Evolutionary conservation across 139 green algal genomes (phyloP).

Genomic region (Pleodorina starrii): DNA sequence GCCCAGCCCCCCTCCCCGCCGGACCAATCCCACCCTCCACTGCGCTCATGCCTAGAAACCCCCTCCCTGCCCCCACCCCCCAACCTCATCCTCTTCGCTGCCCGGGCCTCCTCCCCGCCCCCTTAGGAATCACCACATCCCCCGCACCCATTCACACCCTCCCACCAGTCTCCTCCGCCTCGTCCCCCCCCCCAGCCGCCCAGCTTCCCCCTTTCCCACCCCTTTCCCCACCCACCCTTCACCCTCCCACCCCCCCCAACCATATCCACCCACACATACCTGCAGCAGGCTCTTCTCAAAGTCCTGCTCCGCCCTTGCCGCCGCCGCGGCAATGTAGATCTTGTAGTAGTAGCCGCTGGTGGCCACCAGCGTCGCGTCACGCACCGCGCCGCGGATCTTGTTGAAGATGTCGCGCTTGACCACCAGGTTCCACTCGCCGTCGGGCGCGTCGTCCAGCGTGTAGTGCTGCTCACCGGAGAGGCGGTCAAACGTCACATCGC

Average conservation of each 20-base stretch:
- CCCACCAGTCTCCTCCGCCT: neutral
- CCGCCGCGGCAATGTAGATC: conserved; percentile 65
- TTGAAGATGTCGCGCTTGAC: conserved; percentile 82
- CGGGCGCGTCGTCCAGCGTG: conserved; percentile 76
- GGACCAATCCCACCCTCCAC: too few species aligned
- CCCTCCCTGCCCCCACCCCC: too few species aligned
- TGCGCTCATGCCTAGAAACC: too few species aligned
- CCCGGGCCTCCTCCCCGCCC: too few species aligned
- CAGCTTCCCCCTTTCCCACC: too few species aligned
- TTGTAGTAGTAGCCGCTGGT: conserved; percentile 63
- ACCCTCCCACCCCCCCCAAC: too few species aligned
- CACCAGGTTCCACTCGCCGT: conserved; percentile 79
- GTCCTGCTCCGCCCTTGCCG: conserved; percentile 67
- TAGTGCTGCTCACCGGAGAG: conserved; percentile 58
- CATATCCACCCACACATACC: neutral
- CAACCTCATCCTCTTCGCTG: too few species aligned
- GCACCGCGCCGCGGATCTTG: conserved; percentile 82
- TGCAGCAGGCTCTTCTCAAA: conserved; percentile 67
- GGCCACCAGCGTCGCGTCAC: conserved; percentile 44
- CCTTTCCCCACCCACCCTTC: neutral
- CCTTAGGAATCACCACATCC: too few species aligned
- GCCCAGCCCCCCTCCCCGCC: too few species aligned
- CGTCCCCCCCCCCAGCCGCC: neutral
- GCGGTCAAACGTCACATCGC: conserved; percentile 75
- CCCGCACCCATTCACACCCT: neutral